phyloP scores from a whole-genome alignment of 192 early-diverging fungal genomes.

The Coemansia sp. region DNA sequence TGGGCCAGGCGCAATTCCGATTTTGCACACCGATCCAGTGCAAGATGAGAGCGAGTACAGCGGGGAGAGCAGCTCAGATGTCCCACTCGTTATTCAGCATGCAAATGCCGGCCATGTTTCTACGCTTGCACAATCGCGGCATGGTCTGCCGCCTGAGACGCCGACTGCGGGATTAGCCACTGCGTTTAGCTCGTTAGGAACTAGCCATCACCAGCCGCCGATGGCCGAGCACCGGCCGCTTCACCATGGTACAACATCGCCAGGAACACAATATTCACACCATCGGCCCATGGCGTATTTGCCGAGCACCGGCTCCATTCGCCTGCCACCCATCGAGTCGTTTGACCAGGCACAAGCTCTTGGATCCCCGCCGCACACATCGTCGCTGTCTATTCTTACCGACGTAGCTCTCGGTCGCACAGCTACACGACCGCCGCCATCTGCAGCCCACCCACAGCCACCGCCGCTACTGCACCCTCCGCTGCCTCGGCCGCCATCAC shows the following conservation, averaged over 20 bases:
- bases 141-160: conserved; percentile 23
- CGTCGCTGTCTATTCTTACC: conserved; percentile 26
- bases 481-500: conserved; percentile 3
- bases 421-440: neutral
- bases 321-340: conserved; percentile 47
- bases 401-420: conserved; percentile 22
- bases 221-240: neutral
- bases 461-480: conserved; percentile 4
- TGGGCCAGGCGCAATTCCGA: conserved; percentile 46
- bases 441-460: neutral
- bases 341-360: conserved; percentile 36
- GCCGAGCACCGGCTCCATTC: conserved; percentile 16
- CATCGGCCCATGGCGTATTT: neutral
- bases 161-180: conserved; percentile 38
- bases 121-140: neutral
- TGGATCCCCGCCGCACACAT: conserved; percentile 11
- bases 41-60: conserved; percentile 14
- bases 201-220: neutral
- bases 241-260: neutral
- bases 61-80: conserved; percentile 23
- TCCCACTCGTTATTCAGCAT: conserved; percentile 21
- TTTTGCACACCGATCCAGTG: conserved; percentile 37
- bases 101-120: neutral
- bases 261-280: neutral
- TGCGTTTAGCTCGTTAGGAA: conserved; percentile 35